Conservation (phyloP, 306 rosid genomes). For the Malus fusca region DNA sequence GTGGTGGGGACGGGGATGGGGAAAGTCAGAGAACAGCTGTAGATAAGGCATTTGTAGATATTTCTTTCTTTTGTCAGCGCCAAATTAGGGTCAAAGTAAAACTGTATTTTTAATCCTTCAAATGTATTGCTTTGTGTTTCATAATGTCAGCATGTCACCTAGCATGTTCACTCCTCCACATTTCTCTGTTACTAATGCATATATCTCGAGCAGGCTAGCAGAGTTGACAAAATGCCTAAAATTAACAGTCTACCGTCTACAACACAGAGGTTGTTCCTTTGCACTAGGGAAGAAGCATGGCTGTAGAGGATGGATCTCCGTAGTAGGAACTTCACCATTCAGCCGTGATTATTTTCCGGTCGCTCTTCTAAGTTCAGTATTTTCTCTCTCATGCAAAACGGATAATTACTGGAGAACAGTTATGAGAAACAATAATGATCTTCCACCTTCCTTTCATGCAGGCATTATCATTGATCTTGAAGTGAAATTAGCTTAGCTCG, state of each 20-base stretch:
- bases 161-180: neutral
- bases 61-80: neutral
- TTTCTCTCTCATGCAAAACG: too few species aligned
- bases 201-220: neutral
- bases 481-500: neutral
- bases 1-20: neutral
- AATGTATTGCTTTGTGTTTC: neutral
- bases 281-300: neutral
- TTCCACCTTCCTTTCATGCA: too few species aligned
- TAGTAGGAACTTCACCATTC: neutral
- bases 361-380: too few species aligned
- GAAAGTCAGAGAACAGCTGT: neutral
- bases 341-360: neutral
- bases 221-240: neutral
- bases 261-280: neutral
- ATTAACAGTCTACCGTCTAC: neutral
- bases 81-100: neutral
- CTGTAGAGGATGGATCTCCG: neutral
- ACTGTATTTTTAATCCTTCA: neutral
- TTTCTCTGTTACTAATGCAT: neutral
- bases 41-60: neutral
- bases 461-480: too few species aligned
- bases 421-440: too few species aligned
- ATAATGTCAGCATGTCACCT: neutral
- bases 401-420: too few species aligned